Evolutionary conservation across 2,329 filamentous ascomycete species (phyloP).

Genomic region (Coniochaeta hoffmannii): DNA sequence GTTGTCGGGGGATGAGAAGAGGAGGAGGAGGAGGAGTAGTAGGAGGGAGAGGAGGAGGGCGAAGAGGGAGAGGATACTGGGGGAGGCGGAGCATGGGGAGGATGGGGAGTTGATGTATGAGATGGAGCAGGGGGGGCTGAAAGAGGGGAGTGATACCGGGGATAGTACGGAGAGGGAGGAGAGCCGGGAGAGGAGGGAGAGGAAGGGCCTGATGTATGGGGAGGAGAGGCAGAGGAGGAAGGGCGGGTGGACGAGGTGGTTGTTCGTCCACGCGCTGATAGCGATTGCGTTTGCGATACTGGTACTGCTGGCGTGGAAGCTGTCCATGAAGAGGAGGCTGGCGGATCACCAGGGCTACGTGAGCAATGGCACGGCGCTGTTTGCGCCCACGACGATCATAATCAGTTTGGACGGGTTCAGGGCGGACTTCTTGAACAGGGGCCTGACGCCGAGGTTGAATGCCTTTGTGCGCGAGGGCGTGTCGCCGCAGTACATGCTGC

Average conservation of each 20-base stretch:
- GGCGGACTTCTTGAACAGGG: conserved; percentile 81
- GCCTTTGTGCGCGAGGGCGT: conserved; percentile 75
- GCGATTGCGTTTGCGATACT: conserved; percentile 48
- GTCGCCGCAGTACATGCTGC: conserved; percentile 85
- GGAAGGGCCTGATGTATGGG: conserved; percentile 41
- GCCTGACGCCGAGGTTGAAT: conserved; percentile 74
- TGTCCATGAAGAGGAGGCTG: conserved; percentile 37
- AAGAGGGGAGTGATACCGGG: conserved; percentile 57
- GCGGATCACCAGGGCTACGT: conserved; percentile 27
- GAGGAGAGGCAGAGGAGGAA: conserved; percentile 42
- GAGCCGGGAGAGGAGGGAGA: conserved; percentile 50
- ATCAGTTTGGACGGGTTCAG: conserved; percentile 95
- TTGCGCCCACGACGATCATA: conserved; percentile 85
- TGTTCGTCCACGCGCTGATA: conserved; percentile 44
- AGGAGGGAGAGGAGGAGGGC: conserved; percentile 42
- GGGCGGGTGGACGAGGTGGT: conserved; percentile 42
- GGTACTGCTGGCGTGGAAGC: conserved; percentile 50
- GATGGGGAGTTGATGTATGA: conserved; percentile 78
- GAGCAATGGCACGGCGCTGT: conserved; percentile 82
- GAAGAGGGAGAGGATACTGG: conserved; percentile 45
- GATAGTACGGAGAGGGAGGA: conserved; percentile 54
- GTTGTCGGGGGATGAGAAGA: conserved; percentile 30
- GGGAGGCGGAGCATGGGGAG: conserved; percentile 53
- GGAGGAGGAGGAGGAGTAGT: conserved; percentile 37
- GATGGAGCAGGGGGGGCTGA: conserved; percentile 75